Evolutionary conservation across 768 basidiomycete genomes (phyloP).

Genomic region (Tylopilus plumbeoviolaceoides): DNA sequence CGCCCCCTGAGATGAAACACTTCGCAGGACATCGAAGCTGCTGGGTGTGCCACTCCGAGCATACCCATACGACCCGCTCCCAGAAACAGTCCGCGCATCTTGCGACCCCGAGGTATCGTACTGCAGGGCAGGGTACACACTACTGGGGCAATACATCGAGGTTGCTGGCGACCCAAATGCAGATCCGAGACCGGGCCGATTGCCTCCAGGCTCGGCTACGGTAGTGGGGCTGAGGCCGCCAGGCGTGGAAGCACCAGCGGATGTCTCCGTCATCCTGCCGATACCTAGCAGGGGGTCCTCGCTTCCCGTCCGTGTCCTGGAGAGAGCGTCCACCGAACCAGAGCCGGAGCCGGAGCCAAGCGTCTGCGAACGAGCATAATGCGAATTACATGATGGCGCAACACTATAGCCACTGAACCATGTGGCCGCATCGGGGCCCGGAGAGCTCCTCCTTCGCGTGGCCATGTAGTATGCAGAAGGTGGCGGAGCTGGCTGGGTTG

Average conservation of each 20-base stretch:
- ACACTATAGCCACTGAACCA: conserved; percentile 25
- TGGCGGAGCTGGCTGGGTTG: conserved; percentile 17
- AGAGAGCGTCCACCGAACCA: conserved; percentile 25
- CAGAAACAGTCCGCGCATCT: conserved; percentile 16
- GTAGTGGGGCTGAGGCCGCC: conserved; percentile 7
- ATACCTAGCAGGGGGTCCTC: conserved; percentile 27
- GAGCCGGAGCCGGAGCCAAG: conserved; percentile 26
- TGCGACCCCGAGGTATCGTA: conserved; percentile 19
- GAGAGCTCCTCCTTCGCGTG: conserved; percentile 21
- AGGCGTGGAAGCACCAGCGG: neutral
- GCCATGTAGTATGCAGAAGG: conserved; percentile 23
- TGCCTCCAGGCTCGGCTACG: conserved; percentile 8
- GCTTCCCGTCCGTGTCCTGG: conserved; percentile 27
- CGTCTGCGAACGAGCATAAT: conserved; percentile 28
- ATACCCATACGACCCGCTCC: conserved; percentile 23
- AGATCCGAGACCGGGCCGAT: conserved; percentile 21
- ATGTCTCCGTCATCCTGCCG: conserved; percentile 10
- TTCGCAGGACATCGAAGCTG: conserved; percentile 25
- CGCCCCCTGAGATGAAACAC: conserved; percentile 31
- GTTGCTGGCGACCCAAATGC: conserved; percentile 27
- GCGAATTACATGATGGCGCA: conserved; percentile 25
- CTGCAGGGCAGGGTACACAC: conserved; percentile 4
- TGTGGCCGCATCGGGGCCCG: conserved; percentile 25
- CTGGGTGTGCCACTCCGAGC: conserved; percentile 23
- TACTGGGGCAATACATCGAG: conserved; percentile 20